Evolutionary conservation across 352 stramenopile genomes (phyloP), one percentile per base, ranked within the genome.

Genomic region (Phytophthora quininea): DNA sequence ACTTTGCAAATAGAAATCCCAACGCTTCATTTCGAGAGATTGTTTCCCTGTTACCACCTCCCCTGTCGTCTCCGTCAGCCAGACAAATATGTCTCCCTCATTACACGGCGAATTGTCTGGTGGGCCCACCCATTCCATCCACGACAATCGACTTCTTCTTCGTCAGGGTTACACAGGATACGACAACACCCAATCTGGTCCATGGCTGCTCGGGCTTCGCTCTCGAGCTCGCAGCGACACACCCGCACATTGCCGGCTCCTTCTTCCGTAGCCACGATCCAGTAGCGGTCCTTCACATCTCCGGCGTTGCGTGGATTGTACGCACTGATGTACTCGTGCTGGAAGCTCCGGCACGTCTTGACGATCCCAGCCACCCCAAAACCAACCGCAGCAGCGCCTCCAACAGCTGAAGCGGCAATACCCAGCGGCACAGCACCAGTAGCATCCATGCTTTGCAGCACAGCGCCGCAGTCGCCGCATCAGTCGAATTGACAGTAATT

Each of bases 371-470:
- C 60, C 1, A 61, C 27, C 6, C 51, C 51, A 24, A 54, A 10
- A 1, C 58, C 49, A 1, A 66, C 24, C 4, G 12, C 48, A 31
- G 31, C 50, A 24, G 50, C 50, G n/a, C 9, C 32, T 62, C 4
- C 47, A 51, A 8, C 33, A 1, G 19, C 19, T 27, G 52, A 10
- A 2, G 52, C 52, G 4, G 52, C 52, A 48, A 58, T 33, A 37
- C 35, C 52, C n/a, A 51, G 3, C 15, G 54, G 54, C 38, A 50
- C 37, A 8, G 38, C 58, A 19, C 37, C 57, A 2, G 67, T 57
- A 3, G 76, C 76, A 2, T 76, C 78, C 40, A 86, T 76, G 32
- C 71, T 82, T 46, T 88, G 80, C 31, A 84, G 31, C 11, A 77
- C 70, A 2, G n/a, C n/a, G n/a, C n/a, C n/a, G n/a, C n/a, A n/a